Base-by-base conservation (phyloP, 2,329 filamentous ascomycete genomes). In the Magnaporthiopsis rhizophila region DNA sequence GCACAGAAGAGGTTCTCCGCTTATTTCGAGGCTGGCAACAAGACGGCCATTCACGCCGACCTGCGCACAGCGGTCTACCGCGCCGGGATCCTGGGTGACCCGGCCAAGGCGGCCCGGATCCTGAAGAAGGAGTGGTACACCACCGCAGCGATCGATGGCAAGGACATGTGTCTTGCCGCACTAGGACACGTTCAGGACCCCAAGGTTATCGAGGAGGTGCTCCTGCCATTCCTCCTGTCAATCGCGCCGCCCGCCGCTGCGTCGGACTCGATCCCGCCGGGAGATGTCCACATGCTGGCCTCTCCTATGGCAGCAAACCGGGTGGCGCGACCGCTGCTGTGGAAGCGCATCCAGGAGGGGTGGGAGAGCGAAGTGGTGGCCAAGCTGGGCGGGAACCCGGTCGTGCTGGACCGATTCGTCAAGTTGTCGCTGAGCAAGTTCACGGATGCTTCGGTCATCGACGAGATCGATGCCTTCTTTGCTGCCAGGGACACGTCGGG, bases 371-470 rank as follows among this genome's bases (percentile, higher is more conserved):
- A 57, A 50, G 84, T 96, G 59, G 83, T 88, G 63, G 79, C 85
- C 66, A 89, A 89, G 75, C 82, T 98, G 64, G 87, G 70, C 34
- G 85, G 74, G 58, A 97, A 97, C 78, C 90, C 92, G 67, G 89
- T 97, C 36, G 86, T 97, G 3, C 81, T 97, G 21, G 94, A 99
- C 77, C 88, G 94, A 61, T 97, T 96, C 77, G 79, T 99, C 70
- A 88, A 90, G 69, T 81, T 90, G 69, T 87, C 87, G 59, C 79
- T 99, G 69, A 86, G 86, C 71, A 90, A 90, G 73, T 98, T 96
- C 74, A 86, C 90, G 3, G 88, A 92, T 70, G 78, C 81, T 18
- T 83, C 84, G 67, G 82, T 86, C 21, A 84, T 91, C 67, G 81
- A 86, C 68, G 92, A 97, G 64, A 95, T 99, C 71, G 82, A 88